Evolutionary conservation across 73 alveolate genomes (phyloP), one percentile per base, ranked within the genome.

Genomic region (Paramecium primaurelia): DNA sequence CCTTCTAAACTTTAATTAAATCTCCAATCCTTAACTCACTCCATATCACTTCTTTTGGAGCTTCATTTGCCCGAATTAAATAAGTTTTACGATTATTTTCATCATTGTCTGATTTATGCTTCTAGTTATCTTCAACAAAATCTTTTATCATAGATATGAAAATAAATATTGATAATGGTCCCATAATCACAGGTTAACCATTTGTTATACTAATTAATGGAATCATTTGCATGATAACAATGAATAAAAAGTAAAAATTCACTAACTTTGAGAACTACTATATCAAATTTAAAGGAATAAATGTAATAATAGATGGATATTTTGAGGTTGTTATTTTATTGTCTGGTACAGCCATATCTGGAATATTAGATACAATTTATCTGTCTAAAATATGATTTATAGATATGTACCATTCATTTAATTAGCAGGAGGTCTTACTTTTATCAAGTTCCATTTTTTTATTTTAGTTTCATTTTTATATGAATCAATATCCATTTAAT

Each of bases 91-190:
- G 93, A 58, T 90, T 77, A 88, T 98, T 98, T 93, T 98, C 99
- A 54, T 91, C 93, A 2, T 58, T 64, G 86, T 98, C 99, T 34
- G 98, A 90, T 69, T 58, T 92, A 58, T 88, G 91, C 80, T 99
- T 94, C 71, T 94, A 95, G 44, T 54, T 58, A 73, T 98, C 99
- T 95, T 98, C 99, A 25, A 92, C 87, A 25, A 97, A 98, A 92
- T 98, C 99, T 92, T 98, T 98, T 22, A 98, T 84, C 99, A 98
- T 98, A 14, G 99, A 97, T 18, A 92, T 64, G 34, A 58, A 25
- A 22, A 92, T 69, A 45, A 92, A 89, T 4, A 92, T 73, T 18
- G 86, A 58, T 11, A 92, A 71, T 16, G 95, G 95, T 64, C 95
- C 92, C 88, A 93, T 71, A 59, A 94, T 96, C 60, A 93, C 96